Evolutionary conservation across 2,329 filamentous ascomycete genomes (phyloP), one percentile per base, ranked within the genome.

Genomic region (Pseudogymnoascus sp.): DNA sequence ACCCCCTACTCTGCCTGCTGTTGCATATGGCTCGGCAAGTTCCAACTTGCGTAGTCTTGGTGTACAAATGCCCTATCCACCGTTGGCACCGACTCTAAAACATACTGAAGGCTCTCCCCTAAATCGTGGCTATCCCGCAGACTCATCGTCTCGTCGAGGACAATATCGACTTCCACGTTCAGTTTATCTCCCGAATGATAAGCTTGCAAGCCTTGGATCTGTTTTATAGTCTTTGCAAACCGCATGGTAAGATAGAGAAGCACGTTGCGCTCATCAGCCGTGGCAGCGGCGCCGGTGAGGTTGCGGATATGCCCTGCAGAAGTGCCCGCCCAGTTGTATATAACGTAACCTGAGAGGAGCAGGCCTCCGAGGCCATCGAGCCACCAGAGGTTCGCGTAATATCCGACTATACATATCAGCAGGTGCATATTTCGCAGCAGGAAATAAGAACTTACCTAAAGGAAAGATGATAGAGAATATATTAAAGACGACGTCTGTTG

Each of bases 281-380:
- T 77, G 0, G 83, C 84, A 0, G 82, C 82, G 61, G 82, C 78
- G n/a, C 84, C 84, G 0, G 82, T 84, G 4, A 87, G 75, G 2
- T 84, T 79, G 1, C 79, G 80, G 56, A 87, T 79, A 67, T 87
- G 86, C 62, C 83, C 78, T 59, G 85, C 78, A 65, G 80, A 84
- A 0, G 86, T 89, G 53, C 79, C 78, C 1, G 82, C 82, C 87
- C 86, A 89, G 74, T 89, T 87, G 73, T 83, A 85, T 68, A 89
- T 88, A 72, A 89, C 87, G 75, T 82, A 88, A 4, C 88, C 73
- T 0, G 86, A 88, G 0, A 89, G 77, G 0, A 88, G 69, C 0
- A 82, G 81, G 3, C 86, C 87, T 62, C 86, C 87, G 0, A 82
- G 76, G 5, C 79, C 77, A 70, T 89, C 87, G 12, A 89, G 78